phyloP scores from a whole-genome alignment of 768 basidiomycete species.

The Tricholoma saponaceum region DNA sequence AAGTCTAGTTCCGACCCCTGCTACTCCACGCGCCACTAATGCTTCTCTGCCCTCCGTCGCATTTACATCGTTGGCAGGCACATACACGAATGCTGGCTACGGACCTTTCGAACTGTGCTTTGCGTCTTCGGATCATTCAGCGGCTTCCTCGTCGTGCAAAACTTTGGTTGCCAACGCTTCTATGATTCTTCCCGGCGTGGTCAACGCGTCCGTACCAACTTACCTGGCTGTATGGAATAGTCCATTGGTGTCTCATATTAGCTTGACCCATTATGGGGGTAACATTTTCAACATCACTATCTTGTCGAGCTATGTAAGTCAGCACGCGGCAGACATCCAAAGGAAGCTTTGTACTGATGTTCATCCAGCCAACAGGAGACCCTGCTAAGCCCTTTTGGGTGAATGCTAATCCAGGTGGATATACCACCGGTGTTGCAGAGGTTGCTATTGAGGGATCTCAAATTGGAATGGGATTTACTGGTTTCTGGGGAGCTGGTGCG shows the following conservation, averaged over 20 bases:
- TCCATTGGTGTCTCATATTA: slow-evolving; percentile 14
- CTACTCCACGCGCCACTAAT: slow-evolving; percentile 14
- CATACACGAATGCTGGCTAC: slow-evolving; percentile 16
- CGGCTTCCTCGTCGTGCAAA: slow-evolving; percentile 12
- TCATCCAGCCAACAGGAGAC: slow-evolving; percentile 15
- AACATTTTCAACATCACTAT: slow-evolving; percentile 18
- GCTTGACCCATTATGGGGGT: slow-evolving; percentile 20
- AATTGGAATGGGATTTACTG: slow-evolving; percentile 14
- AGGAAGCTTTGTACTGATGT: background rate
- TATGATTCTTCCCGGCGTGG: too few relatives aligned
- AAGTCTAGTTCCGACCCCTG: background rate
- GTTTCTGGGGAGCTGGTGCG: slow-evolving; percentile 19
- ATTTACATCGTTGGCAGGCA: slow-evolving; percentile 11
- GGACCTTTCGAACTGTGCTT: slow-evolving; percentile 16
- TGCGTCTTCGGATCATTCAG: slow-evolving; percentile 1
- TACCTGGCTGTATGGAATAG: too few relatives aligned
- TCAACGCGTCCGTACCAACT: too few relatives aligned
- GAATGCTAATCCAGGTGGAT: background rate
- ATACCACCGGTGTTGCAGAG: slow-evolving; percentile 13
- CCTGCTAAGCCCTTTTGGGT: slow-evolving; percentile 19
- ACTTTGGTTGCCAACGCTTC: slow-evolving; percentile 12
- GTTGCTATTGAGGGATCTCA: slow-evolving; percentile 7
- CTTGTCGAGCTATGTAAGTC: slow-evolving; percentile 15
- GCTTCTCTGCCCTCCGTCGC: slow-evolving; percentile 8
- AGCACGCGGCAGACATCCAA: background rate